Evolutionary conservation across 1,284 basidiomycete species (phyloP).

Genomic region (Irpex sp.): DNA sequence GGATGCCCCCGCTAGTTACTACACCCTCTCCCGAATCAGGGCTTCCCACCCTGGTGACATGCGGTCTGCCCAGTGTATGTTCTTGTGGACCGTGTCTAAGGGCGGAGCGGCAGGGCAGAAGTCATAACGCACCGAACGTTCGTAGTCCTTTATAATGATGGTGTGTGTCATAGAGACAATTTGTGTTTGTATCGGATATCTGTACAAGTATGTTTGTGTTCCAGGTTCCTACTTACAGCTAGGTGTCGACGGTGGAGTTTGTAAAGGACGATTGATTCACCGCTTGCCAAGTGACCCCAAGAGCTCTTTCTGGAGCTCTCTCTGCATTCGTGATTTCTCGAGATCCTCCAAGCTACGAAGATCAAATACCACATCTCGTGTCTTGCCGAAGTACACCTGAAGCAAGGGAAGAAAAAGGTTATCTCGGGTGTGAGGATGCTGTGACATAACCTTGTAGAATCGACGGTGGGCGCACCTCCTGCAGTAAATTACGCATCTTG

Average conservation of each 20-base stretch:
- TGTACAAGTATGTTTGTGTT: background rate
- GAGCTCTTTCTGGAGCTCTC: constrained; percentile 89
- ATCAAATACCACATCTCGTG: constrained; percentile 90
- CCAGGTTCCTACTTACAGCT: background rate
- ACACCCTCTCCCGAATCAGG: background rate
- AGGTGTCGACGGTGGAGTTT: background rate
- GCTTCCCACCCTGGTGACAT: background rate
- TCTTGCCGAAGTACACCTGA: constrained; percentile 97
- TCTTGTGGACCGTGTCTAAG: background rate
- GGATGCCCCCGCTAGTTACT: background rate
- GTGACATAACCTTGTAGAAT: background rate
- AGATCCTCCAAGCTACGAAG: constrained; percentile 84
- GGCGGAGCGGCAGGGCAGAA: background rate
- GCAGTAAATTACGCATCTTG: constrained; percentile 94
- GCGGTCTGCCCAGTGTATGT: background rate
- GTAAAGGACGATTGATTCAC: background rate
- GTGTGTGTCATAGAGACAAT: background rate
- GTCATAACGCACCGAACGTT: background rate
- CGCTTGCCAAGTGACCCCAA: constrained; percentile 79
- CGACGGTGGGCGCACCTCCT: constrained; percentile 51
- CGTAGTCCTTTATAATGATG: background rate
- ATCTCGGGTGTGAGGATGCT: constrained; percentile 3
- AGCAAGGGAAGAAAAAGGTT: constrained; percentile 3
- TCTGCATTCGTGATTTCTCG: constrained; percentile 76
- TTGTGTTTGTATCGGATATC: background rate